phyloP scores from a whole-genome alignment of 305 asterid species.

The Stenogyne calaminthoides region DNA sequence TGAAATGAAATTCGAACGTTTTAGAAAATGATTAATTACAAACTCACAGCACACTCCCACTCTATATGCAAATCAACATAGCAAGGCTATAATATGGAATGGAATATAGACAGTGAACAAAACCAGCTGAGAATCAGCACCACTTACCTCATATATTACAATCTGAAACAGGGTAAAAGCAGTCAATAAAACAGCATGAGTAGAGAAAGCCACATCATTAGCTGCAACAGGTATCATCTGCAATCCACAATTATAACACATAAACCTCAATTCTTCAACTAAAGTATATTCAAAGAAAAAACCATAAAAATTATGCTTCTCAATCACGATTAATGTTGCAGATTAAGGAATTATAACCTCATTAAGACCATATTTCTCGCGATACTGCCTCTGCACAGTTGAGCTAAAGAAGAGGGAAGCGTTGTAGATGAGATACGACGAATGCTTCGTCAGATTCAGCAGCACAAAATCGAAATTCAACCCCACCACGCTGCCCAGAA shows the following conservation, averaged over 20 bases:
- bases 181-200: slow-evolving; percentile 83
- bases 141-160: slow-evolving; percentile 74
- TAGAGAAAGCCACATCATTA: slow-evolving; percentile 93
- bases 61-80: background rate
- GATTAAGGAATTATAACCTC: slow-evolving; percentile 44
- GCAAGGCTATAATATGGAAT: slow-evolving; percentile 1
- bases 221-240: slow-evolving; percentile 99
- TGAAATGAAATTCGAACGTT: background rate
- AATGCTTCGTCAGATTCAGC: slow-evolving; percentile 89
- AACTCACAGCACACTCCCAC: background rate
- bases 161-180: slow-evolving; percentile 76
- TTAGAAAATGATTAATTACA: background rate
- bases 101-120: background rate
- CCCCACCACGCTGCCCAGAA: slow-evolving; percentile 72
- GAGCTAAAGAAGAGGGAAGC: slow-evolving; percentile 83
- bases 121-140: background rate
- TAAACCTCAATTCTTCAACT: background rate
- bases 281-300: background rate
- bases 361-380: slow-evolving; percentile 55
- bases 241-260: slow-evolving; percentile 27
- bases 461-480: slow-evolving; percentile 83
- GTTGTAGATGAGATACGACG: slow-evolving; percentile 87
- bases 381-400: slow-evolving; percentile 77
- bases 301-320: background rate
- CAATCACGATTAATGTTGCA: background rate